Evolutionary conservation across 805 yeast species (phyloP), one percentile per base, ranked within the genome.

Genomic region (Vanderwaltozyma yarrowii): DNA sequence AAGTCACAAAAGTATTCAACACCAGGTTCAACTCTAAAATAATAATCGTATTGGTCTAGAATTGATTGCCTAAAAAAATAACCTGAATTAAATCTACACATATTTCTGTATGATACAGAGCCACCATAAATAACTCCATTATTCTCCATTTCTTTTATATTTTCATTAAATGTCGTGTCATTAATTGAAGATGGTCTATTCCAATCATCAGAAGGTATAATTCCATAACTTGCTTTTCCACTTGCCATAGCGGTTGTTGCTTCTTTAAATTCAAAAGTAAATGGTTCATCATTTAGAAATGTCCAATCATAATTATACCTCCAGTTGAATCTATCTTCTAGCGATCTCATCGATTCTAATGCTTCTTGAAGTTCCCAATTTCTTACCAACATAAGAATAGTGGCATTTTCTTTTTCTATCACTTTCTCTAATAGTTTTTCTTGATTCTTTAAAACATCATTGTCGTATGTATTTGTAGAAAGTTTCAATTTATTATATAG

Each of bases 51-150:
- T 24, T 78, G 67, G 34, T 66, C 59, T 49, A 88, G 61, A 30
- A 86, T 56, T 39, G 76, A 75, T 53, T 87, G 95, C 55, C 82
- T 73, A 65, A 76, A 89, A 64, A 92, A 92, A 56, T 70, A 83
- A 0, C 97, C 96, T 2, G 94, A 80, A 56, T 92, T 92, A 65
- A 81, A 89, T 30, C 95, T 72, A 61, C 97, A 92, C 97, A 92
- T 92, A 60, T 89, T 89, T 56, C 96, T 73, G 52, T 82, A 82
- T 1, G 85, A 76, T 46, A 65, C 58, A 2, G 83, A 74, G 23
- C 65, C 71, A 2, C 87, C 89, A 54, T 82, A 82, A 1, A 80
- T 59, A 7, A 82, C 74, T 3, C 69, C 66, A 8, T 67, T 56
- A 13, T 66, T 64, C 11, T 51, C 60, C 65, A 72, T 62, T 2